Evolutionary conservation across 139 green algal species (phyloP).

Genomic region (Astrephomene gubernaculifera): DNA sequence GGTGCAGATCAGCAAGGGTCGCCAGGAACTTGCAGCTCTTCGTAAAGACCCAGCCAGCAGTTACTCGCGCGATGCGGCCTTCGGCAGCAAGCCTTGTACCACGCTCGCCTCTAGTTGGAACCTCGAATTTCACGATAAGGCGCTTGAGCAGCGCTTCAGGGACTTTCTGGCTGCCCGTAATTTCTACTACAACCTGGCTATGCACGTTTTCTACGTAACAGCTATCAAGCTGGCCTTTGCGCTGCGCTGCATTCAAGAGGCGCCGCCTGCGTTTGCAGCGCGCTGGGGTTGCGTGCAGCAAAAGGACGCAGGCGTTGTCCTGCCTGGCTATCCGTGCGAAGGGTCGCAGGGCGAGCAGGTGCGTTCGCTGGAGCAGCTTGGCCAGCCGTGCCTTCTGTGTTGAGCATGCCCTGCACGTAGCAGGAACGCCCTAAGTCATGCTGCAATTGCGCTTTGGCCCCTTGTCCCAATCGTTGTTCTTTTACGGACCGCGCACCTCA

Average conservation of each 20-base stretch:
- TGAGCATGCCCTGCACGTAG: not conserved
- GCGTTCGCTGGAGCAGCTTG: not conserved
- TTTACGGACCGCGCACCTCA: no score
- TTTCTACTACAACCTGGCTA: not conserved
- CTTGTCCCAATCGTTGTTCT: not conserved
- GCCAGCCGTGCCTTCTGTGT: not conserved
- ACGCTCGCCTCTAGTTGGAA: no score
- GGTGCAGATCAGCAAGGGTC: no score
- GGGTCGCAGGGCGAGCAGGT: not conserved
- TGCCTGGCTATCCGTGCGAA: not conserved
- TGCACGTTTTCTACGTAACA: conserved; percentile 23
- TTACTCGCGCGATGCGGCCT: no score
- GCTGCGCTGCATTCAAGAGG: conserved; percentile 9
- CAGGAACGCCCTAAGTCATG: not conserved
- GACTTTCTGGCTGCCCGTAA: not conserved
- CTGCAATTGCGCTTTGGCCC: not conserved
- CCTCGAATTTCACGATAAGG: not conserved
- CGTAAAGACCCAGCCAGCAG: no score
- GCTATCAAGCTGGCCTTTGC: not conserved
- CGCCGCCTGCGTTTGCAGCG: not conserved
- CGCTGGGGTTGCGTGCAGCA: conserved; percentile 17
- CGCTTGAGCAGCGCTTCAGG: conserved; percentile 4
- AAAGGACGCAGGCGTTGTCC: not conserved
- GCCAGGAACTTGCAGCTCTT: no score
- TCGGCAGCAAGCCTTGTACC: no score